phyloP scores from a whole-genome alignment of 2,329 filamentous ascomycete genomes.

The Xylariomycetidae sp. region DNA sequence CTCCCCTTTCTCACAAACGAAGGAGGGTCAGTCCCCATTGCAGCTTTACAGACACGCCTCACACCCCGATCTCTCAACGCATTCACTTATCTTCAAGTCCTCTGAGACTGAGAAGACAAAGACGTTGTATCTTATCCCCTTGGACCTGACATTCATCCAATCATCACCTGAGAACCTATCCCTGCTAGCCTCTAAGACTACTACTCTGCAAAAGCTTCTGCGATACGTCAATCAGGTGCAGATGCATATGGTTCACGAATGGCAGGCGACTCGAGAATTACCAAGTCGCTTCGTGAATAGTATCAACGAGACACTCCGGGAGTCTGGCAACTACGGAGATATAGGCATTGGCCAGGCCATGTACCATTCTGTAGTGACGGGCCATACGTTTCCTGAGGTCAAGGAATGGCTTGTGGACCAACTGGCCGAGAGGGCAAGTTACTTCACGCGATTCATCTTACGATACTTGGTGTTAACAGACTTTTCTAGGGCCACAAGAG shows the following conservation, averaged over 20 bases:
- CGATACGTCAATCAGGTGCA: slow-evolving; percentile 81
- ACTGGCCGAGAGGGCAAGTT: slow-evolving; percentile 67
- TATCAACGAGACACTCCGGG: slow-evolving; percentile 69
- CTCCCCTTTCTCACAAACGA: slow-evolving; percentile 36
- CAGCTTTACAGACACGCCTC: slow-evolving; percentile 59
- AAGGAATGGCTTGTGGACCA: slow-evolving; percentile 87
- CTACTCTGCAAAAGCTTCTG: slow-evolving; percentile 79
- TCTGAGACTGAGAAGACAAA: slow-evolving; percentile 33
- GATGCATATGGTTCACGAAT: slow-evolving; percentile 74
- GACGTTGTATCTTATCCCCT: slow-evolving; percentile 60
- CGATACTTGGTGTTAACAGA: slow-evolving; percentile 3
- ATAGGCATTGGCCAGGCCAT: slow-evolving; percentile 66
- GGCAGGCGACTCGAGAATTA: slow-evolving; percentile 76
- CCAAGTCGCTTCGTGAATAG: slow-evolving; percentile 73
- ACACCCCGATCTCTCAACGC: slow-evolving; percentile 69
- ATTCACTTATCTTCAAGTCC: slow-evolving; percentile 62
- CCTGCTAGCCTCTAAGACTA: slow-evolving; percentile 79
- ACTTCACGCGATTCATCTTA: slow-evolving; percentile 1
- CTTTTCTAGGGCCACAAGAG: slow-evolving; percentile 72
- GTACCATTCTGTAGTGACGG: slow-evolving; percentile 81
- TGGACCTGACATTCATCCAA: slow-evolving; percentile 80
- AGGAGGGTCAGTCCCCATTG: slow-evolving; percentile 18
- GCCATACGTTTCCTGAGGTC: slow-evolving; percentile 69
- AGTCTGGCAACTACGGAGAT: slow-evolving; percentile 53
- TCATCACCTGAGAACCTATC: slow-evolving; percentile 76